A percentile compares a stretch with the other conserved stretches of the same genome.
Conservation (phyloP, 228 moss, liverwort and hornwort genomes). For the Sphagnum magellanicum region DNA sequence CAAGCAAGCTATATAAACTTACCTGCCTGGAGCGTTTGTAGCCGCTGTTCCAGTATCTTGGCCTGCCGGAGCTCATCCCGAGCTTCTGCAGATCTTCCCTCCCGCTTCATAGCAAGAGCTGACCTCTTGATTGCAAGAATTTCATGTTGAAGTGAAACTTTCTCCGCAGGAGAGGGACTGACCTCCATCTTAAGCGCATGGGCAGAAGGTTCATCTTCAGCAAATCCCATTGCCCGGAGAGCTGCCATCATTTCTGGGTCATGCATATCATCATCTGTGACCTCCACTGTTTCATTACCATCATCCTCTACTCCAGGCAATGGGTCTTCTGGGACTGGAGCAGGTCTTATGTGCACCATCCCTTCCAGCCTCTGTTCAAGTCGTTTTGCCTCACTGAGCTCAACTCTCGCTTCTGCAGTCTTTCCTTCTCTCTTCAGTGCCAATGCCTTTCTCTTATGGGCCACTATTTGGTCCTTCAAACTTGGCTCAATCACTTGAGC, state of each 20-base stretch:
- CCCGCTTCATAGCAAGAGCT: slow-evolving; percentile 74
- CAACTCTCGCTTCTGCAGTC: slow-evolving; percentile 66
- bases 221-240: slow-evolving; percentile 89
- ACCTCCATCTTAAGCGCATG: slow-evolving; percentile 20
- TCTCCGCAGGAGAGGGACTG: slow-evolving; percentile 48
- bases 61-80: slow-evolving; percentile 53
- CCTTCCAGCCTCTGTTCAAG: slow-evolving; percentile 70
- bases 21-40: slow-evolving; percentile 74
- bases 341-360: slow-evolving; percentile 23
- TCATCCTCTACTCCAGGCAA: slow-evolving; percentile 32
- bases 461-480: slow-evolving; percentile 68
- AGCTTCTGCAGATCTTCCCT: slow-evolving; percentile 76
- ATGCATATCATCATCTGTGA: slow-evolving; percentile 86
- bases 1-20: slow-evolving; percentile 7
- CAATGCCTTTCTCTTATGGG: slow-evolving; percentile 67
- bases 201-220: slow-evolving; percentile 49
- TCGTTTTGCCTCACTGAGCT: slow-evolving; percentile 64
- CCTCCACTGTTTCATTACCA: slow-evolving; percentile 61
- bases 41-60: slow-evolving; percentile 69
- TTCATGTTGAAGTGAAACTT: slow-evolving; percentile 67
- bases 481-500: slow-evolving; percentile 17
- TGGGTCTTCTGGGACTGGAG: slow-evolving; percentile 4
- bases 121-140: slow-evolving; percentile 80
- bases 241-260: slow-evolving; percentile 94
- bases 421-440: slow-evolving; percentile 81